These are phyloP conservation scores for Prunus dulcis DNA, from an alignment of 306 rosid species.

Conservation along the genomic window DNA sequence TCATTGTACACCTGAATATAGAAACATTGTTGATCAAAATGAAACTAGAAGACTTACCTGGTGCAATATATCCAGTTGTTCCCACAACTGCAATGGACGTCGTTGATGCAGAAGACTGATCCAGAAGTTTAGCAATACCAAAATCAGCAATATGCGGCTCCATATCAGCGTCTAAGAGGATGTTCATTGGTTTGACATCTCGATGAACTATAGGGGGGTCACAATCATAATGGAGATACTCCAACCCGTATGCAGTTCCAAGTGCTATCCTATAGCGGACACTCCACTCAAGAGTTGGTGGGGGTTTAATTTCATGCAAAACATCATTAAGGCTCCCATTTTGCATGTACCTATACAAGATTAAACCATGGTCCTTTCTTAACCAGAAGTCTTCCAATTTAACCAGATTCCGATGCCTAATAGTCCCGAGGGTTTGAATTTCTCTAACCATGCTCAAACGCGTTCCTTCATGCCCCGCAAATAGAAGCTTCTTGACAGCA, in stretches of 20 bases:
- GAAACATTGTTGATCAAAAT: constrained; percentile 1
- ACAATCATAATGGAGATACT: constrained; percentile 78
- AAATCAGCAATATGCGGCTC: constrained; percentile 78
- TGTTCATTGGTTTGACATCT: constrained; percentile 79
- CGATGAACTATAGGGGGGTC: constrained; percentile 78
- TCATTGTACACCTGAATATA: background rate
- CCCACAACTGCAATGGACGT: constrained; percentile 48
- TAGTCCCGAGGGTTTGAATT: constrained; percentile 55
- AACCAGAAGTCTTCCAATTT: constrained; percentile 66
- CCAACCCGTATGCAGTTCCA: constrained; percentile 73
- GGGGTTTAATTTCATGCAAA: constrained; percentile 53
- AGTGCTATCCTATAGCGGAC: constrained; percentile 62
- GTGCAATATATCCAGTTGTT: constrained; percentile 79
- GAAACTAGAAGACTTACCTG: constrained; percentile 43
- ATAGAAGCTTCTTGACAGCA: constrained; percentile 72
- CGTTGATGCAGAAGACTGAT: constrained; percentile 47
- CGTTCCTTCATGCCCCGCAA: constrained; percentile 40
- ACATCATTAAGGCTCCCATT: constrained; percentile 88
- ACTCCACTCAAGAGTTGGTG: constrained; percentile 51
- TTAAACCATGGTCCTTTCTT: constrained; percentile 52
- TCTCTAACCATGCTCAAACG: constrained; percentile 62
- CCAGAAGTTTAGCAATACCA: constrained; percentile 79
- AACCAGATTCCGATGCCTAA: constrained; percentile 74
- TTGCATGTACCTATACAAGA: constrained; percentile 68
- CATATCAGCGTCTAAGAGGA: constrained; percentile 79